Conservation (phyloP, 164 flowering plant genomes). For the Magnolia changhungtana region DNA sequence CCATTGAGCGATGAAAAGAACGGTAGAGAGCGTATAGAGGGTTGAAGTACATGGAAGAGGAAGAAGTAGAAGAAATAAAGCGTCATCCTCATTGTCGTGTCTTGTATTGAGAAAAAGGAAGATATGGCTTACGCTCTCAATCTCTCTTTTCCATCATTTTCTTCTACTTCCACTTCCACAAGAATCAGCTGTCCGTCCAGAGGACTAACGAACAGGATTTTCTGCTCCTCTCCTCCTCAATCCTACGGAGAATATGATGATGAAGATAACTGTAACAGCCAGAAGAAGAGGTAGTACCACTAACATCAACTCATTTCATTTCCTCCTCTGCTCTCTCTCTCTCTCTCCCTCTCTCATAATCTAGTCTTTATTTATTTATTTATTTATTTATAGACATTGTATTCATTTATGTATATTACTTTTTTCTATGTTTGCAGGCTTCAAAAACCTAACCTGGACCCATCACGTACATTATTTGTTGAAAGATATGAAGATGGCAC, state of each 20-base stretch:
- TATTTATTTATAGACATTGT: too few relatives aligned
- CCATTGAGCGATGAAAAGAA: too few relatives aligned
- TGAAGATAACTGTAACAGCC: not conserved
- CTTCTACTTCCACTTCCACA: not conserved
- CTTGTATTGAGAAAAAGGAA: not conserved
- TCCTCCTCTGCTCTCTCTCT: too few relatives aligned
- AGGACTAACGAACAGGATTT: not conserved
- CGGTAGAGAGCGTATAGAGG: too few relatives aligned
- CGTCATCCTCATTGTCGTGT: not conserved
- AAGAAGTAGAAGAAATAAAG: not conserved
- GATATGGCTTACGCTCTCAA: not conserved
- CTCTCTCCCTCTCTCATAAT: too few relatives aligned
- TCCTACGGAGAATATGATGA: not conserved
- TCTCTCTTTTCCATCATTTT: not conserved
- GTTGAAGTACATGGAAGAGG: too few relatives aligned
- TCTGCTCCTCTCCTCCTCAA: not conserved
- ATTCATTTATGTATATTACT: too few relatives aligned
- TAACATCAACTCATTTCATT: too few relatives aligned
- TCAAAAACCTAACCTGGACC: not conserved
- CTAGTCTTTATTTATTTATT: too few relatives aligned
- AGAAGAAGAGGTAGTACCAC: not conserved
- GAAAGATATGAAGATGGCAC: constrained; percentile 74
- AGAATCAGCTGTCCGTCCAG: not conserved
- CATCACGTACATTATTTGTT: constrained; percentile 39
- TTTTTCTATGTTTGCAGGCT: not conserved